Conservation (phyloP, 2,329 filamentous ascomycete genomes). For the Pseudopithomyces maydicus region DNA sequence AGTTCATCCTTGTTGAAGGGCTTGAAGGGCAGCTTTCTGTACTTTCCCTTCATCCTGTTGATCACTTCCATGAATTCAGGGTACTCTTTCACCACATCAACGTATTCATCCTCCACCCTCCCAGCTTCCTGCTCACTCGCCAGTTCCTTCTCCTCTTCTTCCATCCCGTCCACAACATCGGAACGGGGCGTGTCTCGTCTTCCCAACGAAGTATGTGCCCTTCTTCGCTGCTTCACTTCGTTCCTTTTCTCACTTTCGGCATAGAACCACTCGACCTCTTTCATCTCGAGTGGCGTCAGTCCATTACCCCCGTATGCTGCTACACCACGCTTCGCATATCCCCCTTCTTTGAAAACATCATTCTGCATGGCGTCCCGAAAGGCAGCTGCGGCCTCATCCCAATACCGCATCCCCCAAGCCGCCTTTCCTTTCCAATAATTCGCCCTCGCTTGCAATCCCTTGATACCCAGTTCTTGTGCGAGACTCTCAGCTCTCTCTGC, state of each 20-base stretch:
- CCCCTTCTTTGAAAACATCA: neutral
- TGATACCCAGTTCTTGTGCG: conserved; percentile 13
- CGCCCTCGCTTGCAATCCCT: conserved; percentile 18
- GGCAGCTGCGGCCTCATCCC: conserved; percentile 8
- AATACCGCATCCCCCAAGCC: conserved; percentile 10
- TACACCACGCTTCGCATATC: neutral
- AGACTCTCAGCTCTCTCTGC: conserved; percentile 14
- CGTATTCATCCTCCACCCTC: neutral
- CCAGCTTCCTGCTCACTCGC: neutral
- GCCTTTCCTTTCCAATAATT: conserved; percentile 28
- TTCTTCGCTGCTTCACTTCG: neutral
- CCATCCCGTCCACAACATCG: neutral
- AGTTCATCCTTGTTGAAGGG: neutral
- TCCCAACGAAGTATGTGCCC: neutral
- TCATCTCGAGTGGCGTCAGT: neutral
- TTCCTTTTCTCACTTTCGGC: neutral
- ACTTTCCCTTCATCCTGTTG: neutral
- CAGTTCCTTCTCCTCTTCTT: neutral
- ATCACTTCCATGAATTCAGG: neutral
- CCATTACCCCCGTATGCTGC: neutral
- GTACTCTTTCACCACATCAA: neutral
- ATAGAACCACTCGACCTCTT: neutral
- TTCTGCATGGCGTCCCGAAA: conserved; percentile 1
- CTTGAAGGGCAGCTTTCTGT: neutral
- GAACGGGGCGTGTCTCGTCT: neutral